Conservation (phyloP, 2,329 filamentous ascomycete species). For the Aspergillus awamori region DNA sequence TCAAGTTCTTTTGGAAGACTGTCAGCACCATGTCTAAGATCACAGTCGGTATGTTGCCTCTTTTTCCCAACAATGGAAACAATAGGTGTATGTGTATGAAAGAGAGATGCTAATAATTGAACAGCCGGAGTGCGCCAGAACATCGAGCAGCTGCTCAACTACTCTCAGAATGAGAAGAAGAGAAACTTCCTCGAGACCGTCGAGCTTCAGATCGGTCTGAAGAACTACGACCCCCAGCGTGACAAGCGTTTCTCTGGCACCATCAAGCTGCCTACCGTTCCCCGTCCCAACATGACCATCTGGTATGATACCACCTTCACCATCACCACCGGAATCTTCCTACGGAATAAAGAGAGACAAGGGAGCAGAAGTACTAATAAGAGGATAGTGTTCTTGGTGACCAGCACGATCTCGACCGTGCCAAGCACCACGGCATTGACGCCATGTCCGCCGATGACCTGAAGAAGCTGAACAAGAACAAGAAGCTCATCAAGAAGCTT, state of each 20-base stretch:
- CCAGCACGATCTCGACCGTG: conserved; percentile 99
- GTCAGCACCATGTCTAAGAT: conserved; percentile 64
- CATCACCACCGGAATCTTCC: not conserved
- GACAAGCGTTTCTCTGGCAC: conserved; percentile 99
- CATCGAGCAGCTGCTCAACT: conserved; percentile 90
- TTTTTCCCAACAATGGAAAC: not conserved
- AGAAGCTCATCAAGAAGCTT: conserved; percentile 99
- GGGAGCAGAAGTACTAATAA: conserved; percentile 19
- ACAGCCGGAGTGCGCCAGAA: conserved; percentile 91
- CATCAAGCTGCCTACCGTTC: conserved; percentile 89
- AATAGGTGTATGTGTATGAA: no score
- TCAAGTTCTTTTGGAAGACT: conserved; percentile 79
- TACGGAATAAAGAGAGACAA: not conserved
- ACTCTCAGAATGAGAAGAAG: conserved; percentile 96
- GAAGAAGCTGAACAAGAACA: conserved; percentile 99
- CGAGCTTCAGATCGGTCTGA: conserved; percentile 81
- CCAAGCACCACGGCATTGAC: conserved; percentile 98
- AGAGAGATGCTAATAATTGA: conserved; percentile 11
- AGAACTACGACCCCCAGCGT: conserved; percentile 99
- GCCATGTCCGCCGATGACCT: conserved; percentile 98
- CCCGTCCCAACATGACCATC: conserved; percentile 87
- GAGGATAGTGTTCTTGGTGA: conserved; percentile 74
- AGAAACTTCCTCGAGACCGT: conserved; percentile 96
- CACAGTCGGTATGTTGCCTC: conserved; percentile 55
- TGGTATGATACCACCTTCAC: conserved; percentile 61